These are phyloP conservation scores for Pseudovirgaria hyperparasitica DNA, from an alignment of 2,329 filamentous ascomycete species.

Conservation along the genomic window DNA sequence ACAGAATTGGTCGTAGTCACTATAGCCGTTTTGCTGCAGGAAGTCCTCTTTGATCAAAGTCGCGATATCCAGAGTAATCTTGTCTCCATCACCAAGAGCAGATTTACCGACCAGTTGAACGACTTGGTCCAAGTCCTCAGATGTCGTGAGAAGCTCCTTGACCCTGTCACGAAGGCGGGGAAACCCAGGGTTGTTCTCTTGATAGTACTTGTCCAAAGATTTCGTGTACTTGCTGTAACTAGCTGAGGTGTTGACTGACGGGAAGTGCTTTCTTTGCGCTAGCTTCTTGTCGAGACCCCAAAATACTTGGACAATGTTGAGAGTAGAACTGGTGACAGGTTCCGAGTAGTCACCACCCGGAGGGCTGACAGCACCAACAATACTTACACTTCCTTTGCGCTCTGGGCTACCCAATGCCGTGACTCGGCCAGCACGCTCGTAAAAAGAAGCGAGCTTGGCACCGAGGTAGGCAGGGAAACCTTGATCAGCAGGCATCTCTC, in stretches of 20 bases:
- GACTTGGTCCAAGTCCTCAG: slow-evolving; percentile 95
- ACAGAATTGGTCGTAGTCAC: slow-evolving; percentile 98
- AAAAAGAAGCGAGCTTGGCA: slow-evolving; percentile 96
- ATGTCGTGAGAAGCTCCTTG: slow-evolving; percentile 85
- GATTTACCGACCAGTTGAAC: slow-evolving; percentile 98
- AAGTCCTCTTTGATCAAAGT: slow-evolving; percentile 95
- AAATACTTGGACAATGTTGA: slow-evolving; percentile 97
- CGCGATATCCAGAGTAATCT: slow-evolving; percentile 93
- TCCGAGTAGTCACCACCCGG: slow-evolving; percentile 99
- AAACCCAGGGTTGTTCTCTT: slow-evolving; percentile 88
- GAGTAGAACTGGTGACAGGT: slow-evolving; percentile 84
- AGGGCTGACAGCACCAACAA: slow-evolving; percentile 93
- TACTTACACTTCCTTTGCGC: slow-evolving; percentile 84
- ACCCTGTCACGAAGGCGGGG: slow-evolving; percentile 85
- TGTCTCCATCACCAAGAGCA: slow-evolving; percentile 88
- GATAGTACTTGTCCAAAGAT: slow-evolving; percentile 84
- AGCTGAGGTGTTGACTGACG: slow-evolving; percentile 86
- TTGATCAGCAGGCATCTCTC: slow-evolving; percentile 99
- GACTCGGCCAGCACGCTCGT: slow-evolving; percentile 90
- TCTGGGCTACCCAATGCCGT: slow-evolving; percentile 78
- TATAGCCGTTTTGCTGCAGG: slow-evolving; percentile 97
- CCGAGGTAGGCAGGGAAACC: slow-evolving; percentile 97
- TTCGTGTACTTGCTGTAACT: slow-evolving; percentile 96
- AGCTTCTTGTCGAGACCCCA: slow-evolving; percentile 99
- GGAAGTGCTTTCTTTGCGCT: slow-evolving; percentile 97